Percentiles rank a stretch among this genome's conserved stretches.
phyloP scores from a whole-genome alignment of 2,329 filamentous ascomycete species.

The Geosmithia flava region DNA sequence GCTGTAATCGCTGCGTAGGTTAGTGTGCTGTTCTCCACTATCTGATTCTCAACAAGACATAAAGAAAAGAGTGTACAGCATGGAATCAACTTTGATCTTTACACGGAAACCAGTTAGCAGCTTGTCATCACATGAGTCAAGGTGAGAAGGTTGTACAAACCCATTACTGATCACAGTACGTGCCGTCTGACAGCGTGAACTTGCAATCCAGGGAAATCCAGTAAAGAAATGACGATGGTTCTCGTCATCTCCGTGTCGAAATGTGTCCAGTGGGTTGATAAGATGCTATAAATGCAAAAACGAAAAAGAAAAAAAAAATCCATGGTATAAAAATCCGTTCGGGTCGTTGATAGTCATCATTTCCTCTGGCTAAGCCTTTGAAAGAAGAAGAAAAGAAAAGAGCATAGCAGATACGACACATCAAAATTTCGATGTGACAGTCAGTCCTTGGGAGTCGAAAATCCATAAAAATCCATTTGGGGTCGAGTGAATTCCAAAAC shows the following conservation, averaged over 20 bases:
- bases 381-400: too few species aligned
- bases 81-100: conserved; percentile 47
- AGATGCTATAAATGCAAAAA: conserved; percentile 1
- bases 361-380: too few species aligned
- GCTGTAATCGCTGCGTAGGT: conserved; percentile 45
- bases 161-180: conserved; percentile 7
- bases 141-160: conserved; percentile 12
- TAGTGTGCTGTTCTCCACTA: conserved; percentile 43
- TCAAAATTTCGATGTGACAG: too few species aligned
- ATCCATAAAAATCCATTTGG: not conserved
- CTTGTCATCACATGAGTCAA: conserved; percentile 8
- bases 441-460: too few species aligned
- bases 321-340: too few species aligned
- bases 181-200: conserved; percentile 7
- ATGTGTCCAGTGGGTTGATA: not conserved
- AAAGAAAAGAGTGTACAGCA: conserved; percentile 9
- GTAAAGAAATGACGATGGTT: not conserved
- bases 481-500: not conserved
- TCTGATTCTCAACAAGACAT: conserved; percentile 15
- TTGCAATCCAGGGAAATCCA: conserved; percentile 6
- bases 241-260: not conserved
- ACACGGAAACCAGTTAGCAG: conserved; percentile 10
- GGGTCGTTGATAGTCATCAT: too few species aligned
- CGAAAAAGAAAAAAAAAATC: not conserved
- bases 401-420: too few species aligned